These are phyloP conservation scores for Filosporella fistucella DNA, from an alignment of 495 filamentous ascomycete genomes.

Conservation along the genomic window DNA sequence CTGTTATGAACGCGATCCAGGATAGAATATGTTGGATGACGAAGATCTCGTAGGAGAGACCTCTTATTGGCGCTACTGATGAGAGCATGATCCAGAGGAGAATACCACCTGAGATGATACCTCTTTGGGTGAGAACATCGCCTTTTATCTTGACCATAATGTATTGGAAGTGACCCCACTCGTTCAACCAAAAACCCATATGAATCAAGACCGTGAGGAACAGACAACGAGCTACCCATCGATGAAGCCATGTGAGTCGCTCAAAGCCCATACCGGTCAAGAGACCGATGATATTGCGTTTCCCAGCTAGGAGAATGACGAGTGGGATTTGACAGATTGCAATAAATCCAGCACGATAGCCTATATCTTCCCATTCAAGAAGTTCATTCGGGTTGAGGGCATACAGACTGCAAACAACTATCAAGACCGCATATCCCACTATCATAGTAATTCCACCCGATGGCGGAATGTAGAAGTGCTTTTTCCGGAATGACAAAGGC, in stretches of 20 bases:
- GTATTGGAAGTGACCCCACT: slow-evolving; percentile 63
- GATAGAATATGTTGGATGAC: slow-evolving; percentile 74
- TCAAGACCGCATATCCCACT: slow-evolving; percentile 50
- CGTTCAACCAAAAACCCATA: slow-evolving; percentile 63
- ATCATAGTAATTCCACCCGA: slow-evolving; percentile 51
- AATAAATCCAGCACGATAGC: slow-evolving; percentile 71
- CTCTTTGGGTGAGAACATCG: slow-evolving; percentile 59
- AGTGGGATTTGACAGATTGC: slow-evolving; percentile 74
- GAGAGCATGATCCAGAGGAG: slow-evolving; percentile 67
- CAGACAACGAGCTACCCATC: slow-evolving; percentile 71
- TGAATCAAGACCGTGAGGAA: slow-evolving; percentile 73
- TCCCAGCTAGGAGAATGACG: slow-evolving; percentile 73
- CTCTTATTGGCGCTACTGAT: slow-evolving; percentile 65
- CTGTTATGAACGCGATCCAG: slow-evolving; percentile 59
- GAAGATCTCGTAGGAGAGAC: slow-evolving; percentile 73
- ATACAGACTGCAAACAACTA: slow-evolving; percentile 49
- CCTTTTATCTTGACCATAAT: slow-evolving; percentile 55
- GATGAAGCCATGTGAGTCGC: slow-evolving; percentile 77
- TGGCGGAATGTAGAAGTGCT: slow-evolving; percentile 44
- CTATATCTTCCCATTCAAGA: slow-evolving; percentile 63
- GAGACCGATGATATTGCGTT: slow-evolving; percentile 68
- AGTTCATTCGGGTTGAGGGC: slow-evolving; percentile 26
- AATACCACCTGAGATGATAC: slow-evolving; percentile 70
- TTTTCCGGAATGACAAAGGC: slow-evolving; percentile 45
- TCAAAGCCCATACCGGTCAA: slow-evolving; percentile 68